Conservation (phyloP, 2,329 filamentous ascomycete genomes). For the Clarireedia homoeocarpa region DNA sequence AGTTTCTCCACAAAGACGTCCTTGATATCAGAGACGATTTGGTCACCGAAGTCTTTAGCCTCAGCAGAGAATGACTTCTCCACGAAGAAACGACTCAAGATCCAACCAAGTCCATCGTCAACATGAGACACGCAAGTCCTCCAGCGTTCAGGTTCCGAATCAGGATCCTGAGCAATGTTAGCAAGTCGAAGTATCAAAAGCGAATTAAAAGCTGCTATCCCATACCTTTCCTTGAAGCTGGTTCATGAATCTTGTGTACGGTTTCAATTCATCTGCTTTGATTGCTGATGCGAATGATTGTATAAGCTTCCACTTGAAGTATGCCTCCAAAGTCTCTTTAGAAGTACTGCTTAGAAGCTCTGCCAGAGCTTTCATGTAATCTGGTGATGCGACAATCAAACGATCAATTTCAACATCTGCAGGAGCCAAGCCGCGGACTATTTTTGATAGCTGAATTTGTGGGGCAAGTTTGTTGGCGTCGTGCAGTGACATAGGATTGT, state of each 20-base stretch:
- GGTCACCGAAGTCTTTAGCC: constrained; percentile 58
- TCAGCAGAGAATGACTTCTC: constrained; percentile 59
- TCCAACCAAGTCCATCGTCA: constrained; percentile 55
- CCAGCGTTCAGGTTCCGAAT: constrained; percentile 58
- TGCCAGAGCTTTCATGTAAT: constrained; percentile 52
- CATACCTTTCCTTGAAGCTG: constrained; percentile 47
- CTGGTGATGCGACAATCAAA: constrained; percentile 51
- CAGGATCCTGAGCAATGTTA: constrained; percentile 38
- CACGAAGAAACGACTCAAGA: constrained; percentile 63
- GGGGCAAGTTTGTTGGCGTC: constrained; percentile 49
- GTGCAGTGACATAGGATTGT: constrained; percentile 53
- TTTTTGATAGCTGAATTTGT: constrained; percentile 43
- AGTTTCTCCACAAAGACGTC: constrained; percentile 55
- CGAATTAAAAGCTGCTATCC: neutral
- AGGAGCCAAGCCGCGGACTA: constrained; percentile 47
- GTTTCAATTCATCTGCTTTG: constrained; percentile 51
- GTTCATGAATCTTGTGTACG: constrained; percentile 53
- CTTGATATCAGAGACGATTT: constrained; percentile 65
- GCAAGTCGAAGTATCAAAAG: constrained; percentile 9
- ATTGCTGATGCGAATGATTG: constrained; percentile 44
- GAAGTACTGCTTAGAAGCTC: constrained; percentile 45
- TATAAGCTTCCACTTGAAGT: constrained; percentile 57
- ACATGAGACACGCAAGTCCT: constrained; percentile 53
- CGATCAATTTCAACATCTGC: constrained; percentile 41
- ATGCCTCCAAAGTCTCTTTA: constrained; percentile 50